A percentile compares a stretch with the other conserved stretches of the same genome.
phyloP scores from a whole-genome alignment of 768 basidiomycete species.

The Boletus sp. region DNA sequence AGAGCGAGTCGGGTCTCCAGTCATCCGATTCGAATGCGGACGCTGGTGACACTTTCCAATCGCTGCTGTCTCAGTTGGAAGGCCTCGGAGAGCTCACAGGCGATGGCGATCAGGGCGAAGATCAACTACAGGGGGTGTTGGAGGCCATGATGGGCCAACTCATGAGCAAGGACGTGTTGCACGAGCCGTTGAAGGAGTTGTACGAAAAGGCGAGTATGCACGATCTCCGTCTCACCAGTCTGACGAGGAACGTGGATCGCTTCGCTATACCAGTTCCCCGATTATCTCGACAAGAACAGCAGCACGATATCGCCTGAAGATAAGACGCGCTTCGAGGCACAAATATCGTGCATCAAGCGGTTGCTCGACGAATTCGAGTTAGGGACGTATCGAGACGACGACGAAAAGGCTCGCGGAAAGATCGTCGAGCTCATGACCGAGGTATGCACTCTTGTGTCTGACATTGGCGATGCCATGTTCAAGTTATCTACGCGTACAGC shows the following conservation, averaged over 20 bases:
- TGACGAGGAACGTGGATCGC: conserved; percentile 15
- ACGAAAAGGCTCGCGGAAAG: conserved; percentile 42
- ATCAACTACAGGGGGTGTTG: conserved; percentile 62
- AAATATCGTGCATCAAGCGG: conserved; percentile 52
- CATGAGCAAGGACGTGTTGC: conserved; percentile 47
- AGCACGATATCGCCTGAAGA: conserved; percentile 56
- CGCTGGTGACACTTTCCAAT: conserved; percentile 43
- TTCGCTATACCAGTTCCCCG: conserved; percentile 60
- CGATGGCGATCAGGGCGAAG: conserved; percentile 40
- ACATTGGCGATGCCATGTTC: neutral
- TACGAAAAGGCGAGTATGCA: conserved; percentile 23
- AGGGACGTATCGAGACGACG: conserved; percentile 54
- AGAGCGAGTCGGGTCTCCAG: conserved; percentile 50
- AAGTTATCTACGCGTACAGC: conserved; percentile 4
- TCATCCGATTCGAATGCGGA: conserved; percentile 13
- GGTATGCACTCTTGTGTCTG: conserved; percentile 36
- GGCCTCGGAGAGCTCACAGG: conserved; percentile 31
- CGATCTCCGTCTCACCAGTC: neutral
- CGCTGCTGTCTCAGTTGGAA: conserved; percentile 48
- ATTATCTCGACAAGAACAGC: conserved; percentile 61
- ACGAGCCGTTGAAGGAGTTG: conserved; percentile 84
- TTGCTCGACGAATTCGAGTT: conserved; percentile 69
- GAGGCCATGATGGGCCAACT: conserved; percentile 55
- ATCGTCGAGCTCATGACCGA: conserved; percentile 75
- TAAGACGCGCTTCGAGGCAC: conserved; percentile 59